These are phyloP conservation scores for Psilocybe azurescens DNA, from an alignment of 768 basidiomycete species.

Conservation along the genomic window DNA sequence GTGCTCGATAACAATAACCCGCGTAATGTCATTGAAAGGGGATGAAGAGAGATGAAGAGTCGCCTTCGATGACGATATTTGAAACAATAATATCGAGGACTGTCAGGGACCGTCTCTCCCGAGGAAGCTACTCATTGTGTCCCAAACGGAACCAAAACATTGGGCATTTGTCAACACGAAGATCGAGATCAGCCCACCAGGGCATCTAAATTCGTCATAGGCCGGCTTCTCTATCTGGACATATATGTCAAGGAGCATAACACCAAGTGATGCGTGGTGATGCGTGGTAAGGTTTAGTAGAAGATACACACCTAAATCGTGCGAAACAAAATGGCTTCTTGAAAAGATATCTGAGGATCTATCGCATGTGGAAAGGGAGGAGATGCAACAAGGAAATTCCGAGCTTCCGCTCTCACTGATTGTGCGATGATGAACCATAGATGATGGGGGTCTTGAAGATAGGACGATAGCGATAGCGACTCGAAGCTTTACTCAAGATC, in stretches of 20 bases:
- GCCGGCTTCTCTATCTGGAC: slow-evolving; percentile 4
- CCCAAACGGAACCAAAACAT: slow-evolving; percentile 21
- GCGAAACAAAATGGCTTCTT: slow-evolving; percentile 10
- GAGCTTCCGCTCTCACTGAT: slow-evolving; percentile 12
- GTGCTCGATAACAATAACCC: neutral
- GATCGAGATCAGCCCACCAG: slow-evolving; percentile 19
- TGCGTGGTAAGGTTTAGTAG: neutral
- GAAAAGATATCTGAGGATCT: slow-evolving; percentile 5
- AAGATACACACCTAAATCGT: slow-evolving; percentile 3
- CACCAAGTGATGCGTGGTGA: slow-evolving; percentile 2
- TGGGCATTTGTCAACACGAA: slow-evolving; percentile 13
- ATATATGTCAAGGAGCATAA: slow-evolving; percentile 8
- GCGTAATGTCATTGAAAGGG: neutral
- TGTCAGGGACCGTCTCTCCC: slow-evolving; percentile 14
- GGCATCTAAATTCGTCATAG: slow-evolving; percentile 16
- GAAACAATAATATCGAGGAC: slow-evolving; percentile 11
- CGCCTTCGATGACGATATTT: slow-evolving; percentile 4
- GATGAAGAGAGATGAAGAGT: neutral
- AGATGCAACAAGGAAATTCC: slow-evolving; percentile 6
- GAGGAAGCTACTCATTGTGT: slow-evolving; percentile 10
- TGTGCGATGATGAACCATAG: slow-evolving; percentile 10
- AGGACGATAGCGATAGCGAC: slow-evolving; percentile 22
- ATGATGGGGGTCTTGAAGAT: slow-evolving; percentile 11
- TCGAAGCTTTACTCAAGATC: slow-evolving; percentile 17
- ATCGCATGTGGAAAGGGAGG: slow-evolving; percentile 8